phyloP scores from a whole-genome alignment of 768 basidiomycete species.

The Lactarius tabidus region DNA sequence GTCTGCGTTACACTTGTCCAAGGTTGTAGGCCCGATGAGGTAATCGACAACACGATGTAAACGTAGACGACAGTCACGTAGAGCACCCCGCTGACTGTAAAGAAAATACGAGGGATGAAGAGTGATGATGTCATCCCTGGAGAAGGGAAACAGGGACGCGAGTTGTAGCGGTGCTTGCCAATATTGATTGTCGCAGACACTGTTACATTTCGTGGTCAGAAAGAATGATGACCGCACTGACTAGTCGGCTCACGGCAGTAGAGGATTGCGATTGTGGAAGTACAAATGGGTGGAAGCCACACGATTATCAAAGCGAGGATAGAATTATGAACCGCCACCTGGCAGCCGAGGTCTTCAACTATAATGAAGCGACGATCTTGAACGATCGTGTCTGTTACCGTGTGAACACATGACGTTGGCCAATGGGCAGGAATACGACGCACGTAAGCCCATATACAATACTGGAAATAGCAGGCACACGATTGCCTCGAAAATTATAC shows the following conservation, averaged over 20 bases:
- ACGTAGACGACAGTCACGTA: constrained; percentile 17
- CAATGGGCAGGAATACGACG: neutral
- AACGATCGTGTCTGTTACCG: constrained; percentile 21
- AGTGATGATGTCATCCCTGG: constrained; percentile 18
- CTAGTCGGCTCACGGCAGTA: constrained; percentile 20
- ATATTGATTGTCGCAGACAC: constrained; percentile 22
- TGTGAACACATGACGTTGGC: neutral
- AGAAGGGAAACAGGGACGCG: constrained; percentile 9
- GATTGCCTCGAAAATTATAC: constrained; percentile 10
- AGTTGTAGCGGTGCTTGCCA: constrained; percentile 17
- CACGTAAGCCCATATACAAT: constrained; percentile 25
- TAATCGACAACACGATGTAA: constrained; percentile 12
- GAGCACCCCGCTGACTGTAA: constrained; percentile 19
- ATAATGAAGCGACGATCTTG: constrained; percentile 25
- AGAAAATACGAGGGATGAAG: constrained; percentile 19
- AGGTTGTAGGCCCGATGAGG: constrained; percentile 17
- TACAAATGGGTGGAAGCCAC: constrained; percentile 25
- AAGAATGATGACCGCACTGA: neutral
- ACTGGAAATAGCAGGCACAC: constrained; percentile 19
- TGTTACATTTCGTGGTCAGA: constrained; percentile 5
- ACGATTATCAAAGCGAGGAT: constrained; percentile 22
- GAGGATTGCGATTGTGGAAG: constrained; percentile 16
- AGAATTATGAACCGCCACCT: constrained; percentile 22
- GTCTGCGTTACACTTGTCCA: constrained; percentile 20
- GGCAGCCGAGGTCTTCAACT: constrained; percentile 25